phyloP scores from a whole-genome alignment of 2,329 filamentous ascomycete species.

The Blastomyces gilchristii region DNA sequence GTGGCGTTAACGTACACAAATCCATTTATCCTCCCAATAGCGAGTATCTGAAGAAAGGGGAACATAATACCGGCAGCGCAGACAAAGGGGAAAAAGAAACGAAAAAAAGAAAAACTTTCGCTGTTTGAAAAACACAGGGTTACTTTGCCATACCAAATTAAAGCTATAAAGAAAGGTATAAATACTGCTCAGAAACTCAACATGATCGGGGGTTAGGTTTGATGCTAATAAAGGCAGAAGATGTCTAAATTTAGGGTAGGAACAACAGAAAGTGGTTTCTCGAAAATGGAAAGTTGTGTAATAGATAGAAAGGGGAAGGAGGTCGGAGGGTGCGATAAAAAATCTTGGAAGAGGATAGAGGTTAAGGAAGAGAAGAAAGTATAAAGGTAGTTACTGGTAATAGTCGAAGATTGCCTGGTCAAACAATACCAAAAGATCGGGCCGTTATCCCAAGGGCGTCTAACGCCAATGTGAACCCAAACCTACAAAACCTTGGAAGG shows the following conservation, averaged over 20 bases:
- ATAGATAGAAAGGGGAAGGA: background rate
- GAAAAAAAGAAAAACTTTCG: too few species aligned
- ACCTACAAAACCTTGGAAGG: background rate
- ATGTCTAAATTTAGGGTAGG: background rate
- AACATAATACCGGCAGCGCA: too few species aligned
- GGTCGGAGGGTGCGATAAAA: background rate
- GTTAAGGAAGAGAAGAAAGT: background rate
- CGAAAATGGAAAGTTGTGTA: background rate
- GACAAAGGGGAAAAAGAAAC: background rate
- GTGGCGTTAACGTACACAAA: background rate
- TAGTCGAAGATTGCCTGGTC: background rate
- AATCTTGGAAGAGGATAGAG: background rate
- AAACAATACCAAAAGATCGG: background rate
- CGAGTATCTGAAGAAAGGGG: background rate
- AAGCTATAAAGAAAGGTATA: background rate
- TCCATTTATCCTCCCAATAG: background rate
- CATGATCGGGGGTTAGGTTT: background rate
- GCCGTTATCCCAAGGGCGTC: background rate
- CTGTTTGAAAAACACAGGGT: background rate
- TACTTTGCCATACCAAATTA: background rate
- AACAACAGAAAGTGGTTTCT: background rate
- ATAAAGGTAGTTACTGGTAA: background rate
- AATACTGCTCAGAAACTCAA: background rate
- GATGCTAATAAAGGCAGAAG: background rate
- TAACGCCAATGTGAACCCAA: background rate